Conservation (phyloP, 345 rosid species). For the Camelina hispida region DNA sequence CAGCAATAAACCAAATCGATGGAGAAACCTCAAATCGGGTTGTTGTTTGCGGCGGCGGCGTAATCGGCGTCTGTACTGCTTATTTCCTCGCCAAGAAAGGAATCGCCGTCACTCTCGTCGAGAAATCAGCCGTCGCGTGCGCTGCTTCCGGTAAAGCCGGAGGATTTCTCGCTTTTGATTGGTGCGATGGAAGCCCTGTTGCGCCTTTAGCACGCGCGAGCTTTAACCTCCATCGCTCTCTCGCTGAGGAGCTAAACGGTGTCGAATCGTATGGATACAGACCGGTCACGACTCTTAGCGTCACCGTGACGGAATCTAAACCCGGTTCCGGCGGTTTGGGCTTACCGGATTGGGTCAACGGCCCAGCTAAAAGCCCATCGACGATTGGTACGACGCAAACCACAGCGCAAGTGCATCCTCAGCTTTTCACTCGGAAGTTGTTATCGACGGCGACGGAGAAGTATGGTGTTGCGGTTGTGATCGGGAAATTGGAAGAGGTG, state of each 20-base stretch:
- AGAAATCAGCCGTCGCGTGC: constrained; percentile 80
- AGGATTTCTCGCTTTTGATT: constrained; percentile 86
- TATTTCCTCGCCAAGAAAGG: constrained; percentile 79
- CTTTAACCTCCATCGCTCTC: constrained; percentile 82
- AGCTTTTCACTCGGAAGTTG: constrained; percentile 66
- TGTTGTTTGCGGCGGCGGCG: constrained; percentile 80
- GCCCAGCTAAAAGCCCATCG: constrained; percentile 52
- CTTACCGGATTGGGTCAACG: constrained; percentile 79
- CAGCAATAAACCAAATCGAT: constrained; percentile 33
- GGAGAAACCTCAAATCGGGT: constrained; percentile 48
- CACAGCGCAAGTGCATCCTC: constrained; percentile 88
- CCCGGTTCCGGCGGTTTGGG: constrained; percentile 20
- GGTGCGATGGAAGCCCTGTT: constrained; percentile 83
- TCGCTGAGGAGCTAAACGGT: constrained; percentile 76
- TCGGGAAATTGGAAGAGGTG: constrained; percentile 64
- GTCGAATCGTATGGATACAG: constrained; percentile 77
- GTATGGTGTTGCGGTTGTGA: constrained; percentile 72
- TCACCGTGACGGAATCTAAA: constrained; percentile 62
- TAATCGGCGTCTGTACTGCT: constrained; percentile 88
- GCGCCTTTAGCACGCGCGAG: constrained; percentile 73
- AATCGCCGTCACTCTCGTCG: constrained; percentile 72
- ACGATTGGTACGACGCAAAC: constrained; percentile 70
- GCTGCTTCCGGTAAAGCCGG: constrained; percentile 94
- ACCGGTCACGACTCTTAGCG: constrained; percentile 64
- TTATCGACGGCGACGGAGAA: constrained; percentile 61